Evolutionary conservation across 2,329 filamentous ascomycete genomes (phyloP), one percentile per base, ranked within the genome.

Genomic region (Trichoderma citrinoviride): DNA sequence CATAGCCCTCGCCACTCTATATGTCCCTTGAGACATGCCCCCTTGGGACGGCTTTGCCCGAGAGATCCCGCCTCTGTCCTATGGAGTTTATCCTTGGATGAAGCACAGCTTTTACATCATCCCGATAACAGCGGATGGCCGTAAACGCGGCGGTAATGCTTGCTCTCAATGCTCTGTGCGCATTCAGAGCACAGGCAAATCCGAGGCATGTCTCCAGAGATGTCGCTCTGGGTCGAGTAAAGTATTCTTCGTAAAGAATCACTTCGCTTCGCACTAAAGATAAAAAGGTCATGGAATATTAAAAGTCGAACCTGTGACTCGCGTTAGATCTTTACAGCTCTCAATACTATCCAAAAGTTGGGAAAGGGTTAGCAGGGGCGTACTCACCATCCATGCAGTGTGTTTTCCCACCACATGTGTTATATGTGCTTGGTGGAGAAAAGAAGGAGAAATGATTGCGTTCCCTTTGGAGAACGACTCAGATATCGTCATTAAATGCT

Each of bases 271-370:
- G 19, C 14, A 23, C 23, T 3, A 29, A 29, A 17, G 2, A 7
- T 15, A 23, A 25, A 27, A 1, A n/a, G n/a, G 6, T 14, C 8
- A 7, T 14, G 14, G 12, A 25, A 49, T 3, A 19, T 0, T 17
- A 43, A 27, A 23, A 6, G 1, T 7, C 15, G 23, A n/a, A 12
- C 55, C 19, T 58, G 12, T 37, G n/a, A 14, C 55, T 58, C 27
- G 37, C 29, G 19, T 47, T n/a, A 58, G 55, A 17, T 27, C 43
- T 17, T 21, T 27, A 61, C 33, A 21, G 57, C 57, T 29, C 57
- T 61, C 46, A 61, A 2, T 50, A 61, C 46, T 61, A 50, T 50
- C 12, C 41, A 60, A 60, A 44, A 60, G 21, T 60, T 60, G 56
- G 15, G 44, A 2, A 60, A 5, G 41, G n/a, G 33, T 37, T 40